Evolutionary conservation across 768 basidiomycete genomes (phyloP).

Genomic region (Daedaleopsis nitida): DNA sequence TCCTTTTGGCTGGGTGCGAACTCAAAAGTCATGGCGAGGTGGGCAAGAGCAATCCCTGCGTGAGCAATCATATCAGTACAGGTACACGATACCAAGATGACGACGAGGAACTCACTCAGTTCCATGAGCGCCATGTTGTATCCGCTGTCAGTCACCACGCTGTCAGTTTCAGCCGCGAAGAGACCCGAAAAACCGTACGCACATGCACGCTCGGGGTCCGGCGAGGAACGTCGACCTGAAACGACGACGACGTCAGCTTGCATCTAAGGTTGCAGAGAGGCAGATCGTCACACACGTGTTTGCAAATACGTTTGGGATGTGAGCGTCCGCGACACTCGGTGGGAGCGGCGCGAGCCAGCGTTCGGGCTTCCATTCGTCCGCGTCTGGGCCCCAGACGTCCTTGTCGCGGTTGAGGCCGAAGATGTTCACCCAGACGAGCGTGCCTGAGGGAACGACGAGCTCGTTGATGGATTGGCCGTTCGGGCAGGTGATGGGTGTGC

Average conservation of each 20-base stretch:
- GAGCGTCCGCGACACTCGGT: constrained; percentile 4
- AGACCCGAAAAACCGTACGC: neutral
- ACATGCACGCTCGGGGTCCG: constrained; percentile 7
- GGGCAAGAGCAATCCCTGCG: neutral
- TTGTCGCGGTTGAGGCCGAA: constrained; percentile 8
- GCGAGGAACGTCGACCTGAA: constrained; percentile 10
- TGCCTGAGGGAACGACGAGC: constrained; percentile 6
- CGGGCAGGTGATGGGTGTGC: neutral
- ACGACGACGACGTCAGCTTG: neutral
- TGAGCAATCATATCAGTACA: neutral
- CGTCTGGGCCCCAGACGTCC: constrained; percentile 9
- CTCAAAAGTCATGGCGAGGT: neutral
- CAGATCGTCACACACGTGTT: neutral
- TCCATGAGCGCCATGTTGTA: constrained; percentile 15
- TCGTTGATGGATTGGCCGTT: neutral
- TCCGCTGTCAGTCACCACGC: neutral
- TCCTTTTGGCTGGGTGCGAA: constrained; percentile 4
- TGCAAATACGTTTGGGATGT: constrained; percentile 7
- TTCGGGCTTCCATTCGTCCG: constrained; percentile 13
- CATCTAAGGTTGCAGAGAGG: neutral
- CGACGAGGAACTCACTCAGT: neutral
- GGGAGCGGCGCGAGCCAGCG: constrained; percentile 16
- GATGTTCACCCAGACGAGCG: constrained; percentile 7
- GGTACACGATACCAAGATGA: neutral
- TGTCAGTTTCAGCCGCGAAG: neutral